Evolutionary conservation across 2,329 filamentous ascomycete species (phyloP).

Genomic region (Pezicula neosporulosa): DNA sequence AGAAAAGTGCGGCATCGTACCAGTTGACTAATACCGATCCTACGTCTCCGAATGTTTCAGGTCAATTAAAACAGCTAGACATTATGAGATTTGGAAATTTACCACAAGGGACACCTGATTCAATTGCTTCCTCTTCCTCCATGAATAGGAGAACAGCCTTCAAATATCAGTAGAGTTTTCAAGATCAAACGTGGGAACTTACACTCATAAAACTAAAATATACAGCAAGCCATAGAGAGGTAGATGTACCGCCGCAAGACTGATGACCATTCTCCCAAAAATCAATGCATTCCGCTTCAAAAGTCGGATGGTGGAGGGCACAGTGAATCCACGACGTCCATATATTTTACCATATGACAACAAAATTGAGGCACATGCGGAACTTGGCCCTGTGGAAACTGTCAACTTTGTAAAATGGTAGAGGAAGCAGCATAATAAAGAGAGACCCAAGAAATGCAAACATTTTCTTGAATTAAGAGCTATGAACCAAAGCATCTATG

Average conservation of each 20-base stretch:
- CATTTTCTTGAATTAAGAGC: no score
- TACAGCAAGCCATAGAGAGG: constrained; percentile 13
- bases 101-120: background rate
- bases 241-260: background rate
- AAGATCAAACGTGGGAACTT: background rate
- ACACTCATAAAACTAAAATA: constrained; percentile 16
- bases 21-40: constrained; percentile 3
- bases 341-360: constrained; percentile 2
- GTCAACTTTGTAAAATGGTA: background rate
- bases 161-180: background rate
- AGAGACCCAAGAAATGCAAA: no score
- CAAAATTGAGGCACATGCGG: background rate
- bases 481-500: no score
- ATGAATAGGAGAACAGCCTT: background rate
- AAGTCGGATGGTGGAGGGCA: constrained; percentile 15
- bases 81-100: no score
- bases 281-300: constrained; percentile 5
- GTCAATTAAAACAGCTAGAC: background rate
- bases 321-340: constrained; percentile 20
- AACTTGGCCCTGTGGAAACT: background rate
- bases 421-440: background rate
- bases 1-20: constrained; percentile 15
- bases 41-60: background rate
- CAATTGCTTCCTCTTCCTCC: background rate
- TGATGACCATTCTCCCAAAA: constrained; percentile 5